Conservation (phyloP, 257 asterid genomes). For the Nyctanthes arbortristis region DNA sequence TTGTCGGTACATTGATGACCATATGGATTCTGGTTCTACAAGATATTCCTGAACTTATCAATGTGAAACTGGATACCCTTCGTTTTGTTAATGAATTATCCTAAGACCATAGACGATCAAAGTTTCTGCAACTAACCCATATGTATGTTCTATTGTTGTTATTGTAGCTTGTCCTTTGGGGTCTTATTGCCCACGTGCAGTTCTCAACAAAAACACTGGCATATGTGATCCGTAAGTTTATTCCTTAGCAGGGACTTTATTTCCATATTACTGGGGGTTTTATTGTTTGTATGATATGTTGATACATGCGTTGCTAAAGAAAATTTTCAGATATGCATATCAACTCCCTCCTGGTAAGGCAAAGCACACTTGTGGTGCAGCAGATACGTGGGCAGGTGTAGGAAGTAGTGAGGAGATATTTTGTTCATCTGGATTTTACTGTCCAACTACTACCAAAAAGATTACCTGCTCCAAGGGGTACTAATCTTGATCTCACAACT, state of each 20-base stretch:
- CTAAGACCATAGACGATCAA: slow-evolving; percentile 10
- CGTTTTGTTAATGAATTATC: slow-evolving; percentile 13
- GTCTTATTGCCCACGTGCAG: slow-evolving; percentile 78
- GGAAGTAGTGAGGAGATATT: slow-evolving; percentile 66
- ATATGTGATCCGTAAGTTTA: slow-evolving; percentile 91
- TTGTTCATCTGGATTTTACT: slow-evolving; percentile 88
- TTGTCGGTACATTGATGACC: slow-evolving; percentile 7
- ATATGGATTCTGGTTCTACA: slow-evolving; percentile 3
- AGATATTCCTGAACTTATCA: slow-evolving; percentile 2
- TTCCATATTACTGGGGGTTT: slow-evolving; percentile 8
- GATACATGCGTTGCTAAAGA: slow-evolving; percentile 37
- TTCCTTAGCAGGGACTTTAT: slow-evolving; percentile 23
- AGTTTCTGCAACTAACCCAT: slow-evolving; percentile 28
- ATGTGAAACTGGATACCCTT: slow-evolving; percentile 20
- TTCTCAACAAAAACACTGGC: slow-evolving; percentile 63
- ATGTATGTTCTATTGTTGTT: slow-evolving; percentile 22
- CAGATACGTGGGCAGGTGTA: slow-evolving; percentile 86
- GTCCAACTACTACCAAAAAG: slow-evolving; percentile 79
- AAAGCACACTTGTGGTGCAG: slow-evolving; percentile 93
- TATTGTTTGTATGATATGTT: slow-evolving; percentile 32
- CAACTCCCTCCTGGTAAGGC: slow-evolving; percentile 78
- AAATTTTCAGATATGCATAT: slow-evolving; percentile 71
- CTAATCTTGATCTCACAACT: slow-evolving; percentile 25
- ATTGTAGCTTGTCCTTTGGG: slow-evolving; percentile 94
- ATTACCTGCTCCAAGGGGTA: slow-evolving; percentile 71